Conservation (phyloP, 2,329 filamentous ascomycete species). For the Alternaria tenuissima region DNA sequence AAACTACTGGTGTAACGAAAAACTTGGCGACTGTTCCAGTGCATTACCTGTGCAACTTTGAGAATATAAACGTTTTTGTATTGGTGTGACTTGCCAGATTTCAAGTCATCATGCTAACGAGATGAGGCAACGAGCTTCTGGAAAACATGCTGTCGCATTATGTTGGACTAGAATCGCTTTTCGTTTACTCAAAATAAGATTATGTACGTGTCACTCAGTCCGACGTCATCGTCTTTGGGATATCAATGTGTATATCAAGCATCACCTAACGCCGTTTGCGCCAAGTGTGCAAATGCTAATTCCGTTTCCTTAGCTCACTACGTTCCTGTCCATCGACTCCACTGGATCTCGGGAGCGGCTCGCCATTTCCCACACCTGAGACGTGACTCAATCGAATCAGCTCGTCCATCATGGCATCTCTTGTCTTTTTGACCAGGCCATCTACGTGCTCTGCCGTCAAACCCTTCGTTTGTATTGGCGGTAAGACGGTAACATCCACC, state of each 20-base stretch:
- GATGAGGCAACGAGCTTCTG: neutral
- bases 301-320: slow-evolving; percentile 40
- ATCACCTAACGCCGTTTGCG: slow-evolving; percentile 15
- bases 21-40: neutral
- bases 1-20: neutral
- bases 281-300: slow-evolving; percentile 13
- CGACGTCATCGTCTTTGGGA: slow-evolving; percentile 12
- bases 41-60: neutral
- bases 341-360: slow-evolving; percentile 34
- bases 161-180: neutral
- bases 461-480: slow-evolving; percentile 48
- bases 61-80: neutral
- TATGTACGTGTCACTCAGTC: slow-evolving; percentile 15
- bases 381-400: slow-evolving; percentile 45
- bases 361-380: slow-evolving; percentile 32
- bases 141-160: too few species aligned
- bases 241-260: slow-evolving; percentile 19
- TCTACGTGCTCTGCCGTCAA: slow-evolving; percentile 47
- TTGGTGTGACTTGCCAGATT: neutral
- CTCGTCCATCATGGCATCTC: slow-evolving; percentile 49
- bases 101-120: neutral
- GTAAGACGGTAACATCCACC: slow-evolving; percentile 63
- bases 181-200: neutral
- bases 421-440: slow-evolving; percentile 39
- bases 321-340: slow-evolving; percentile 25